Evolutionary conservation across 2,329 filamentous ascomycete genomes (phyloP), one percentile per base, ranked within the genome.

Genomic region (Ascochyta koolunga): DNA sequence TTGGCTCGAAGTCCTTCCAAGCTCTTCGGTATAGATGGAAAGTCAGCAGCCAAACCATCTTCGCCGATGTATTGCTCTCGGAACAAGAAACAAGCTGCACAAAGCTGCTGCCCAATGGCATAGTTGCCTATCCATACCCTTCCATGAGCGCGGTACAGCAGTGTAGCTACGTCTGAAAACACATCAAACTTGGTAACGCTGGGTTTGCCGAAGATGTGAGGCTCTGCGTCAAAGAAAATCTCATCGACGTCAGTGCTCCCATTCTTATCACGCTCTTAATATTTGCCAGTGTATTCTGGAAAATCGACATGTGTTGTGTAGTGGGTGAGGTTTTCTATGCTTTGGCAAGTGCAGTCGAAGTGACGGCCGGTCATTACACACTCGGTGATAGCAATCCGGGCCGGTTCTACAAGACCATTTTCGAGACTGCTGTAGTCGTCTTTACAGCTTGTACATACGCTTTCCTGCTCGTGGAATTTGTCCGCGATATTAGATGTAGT

Each of bases 111-210:
- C 7, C 38, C 42, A 4, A 51, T 39, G 5, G 38, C 32, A 21
- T 56, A 45, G 3, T 41, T n/a, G 32, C 43, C 36, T 4, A 59
- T 43, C 56, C 58, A 61, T 13, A 40, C 31, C 5, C 55, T 24
- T 19, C 58, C 58, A 13, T 61, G 56, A n/a, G 56, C 45, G 19
- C 52, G 43, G 37, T 54, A 61, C 2, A 61, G 49, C n/a, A 50
- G 13, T 4, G 46, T 52, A 8, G 58, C 58, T 13, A 59, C 44
- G 2, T 54, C 46, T 1, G 46, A 50, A 46, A 61, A 61, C 11
- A 13, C 21, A 40, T 18, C 22, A 4, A 16, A 11, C 13, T 32
- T 45, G 25, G 21, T 11, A 11, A 10, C 15, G 24, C 15, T 15
- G 15, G 22, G 18, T 3, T 43, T n/a, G 3, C 32, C 15, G 22